A percentile compares a stretch with the other conserved stretches of the same genome.
These are phyloP conservation scores for Sordaria brevicollis DNA, from an alignment of 495 filamentous ascomycete species.

Conservation along the genomic window DNA sequence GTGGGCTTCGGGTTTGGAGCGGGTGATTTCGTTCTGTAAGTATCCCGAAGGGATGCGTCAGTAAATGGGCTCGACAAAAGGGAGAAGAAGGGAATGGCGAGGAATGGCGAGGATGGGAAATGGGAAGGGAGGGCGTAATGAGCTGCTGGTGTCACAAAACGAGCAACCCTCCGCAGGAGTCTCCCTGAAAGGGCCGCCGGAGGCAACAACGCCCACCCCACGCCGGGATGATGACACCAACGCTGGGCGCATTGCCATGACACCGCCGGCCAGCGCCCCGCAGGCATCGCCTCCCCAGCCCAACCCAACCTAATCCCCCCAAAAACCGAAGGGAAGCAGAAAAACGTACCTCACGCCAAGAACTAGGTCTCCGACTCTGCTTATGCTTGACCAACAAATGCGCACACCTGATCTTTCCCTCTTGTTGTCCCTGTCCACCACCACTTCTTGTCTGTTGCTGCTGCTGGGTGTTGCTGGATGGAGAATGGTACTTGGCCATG, in stretches of 20 bases:
- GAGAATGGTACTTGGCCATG: slow-evolving; percentile 70
- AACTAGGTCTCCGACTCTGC: slow-evolving; percentile 75
- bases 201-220: neutral
- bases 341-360: slow-evolving; percentile 66
- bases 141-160: too few relatives aligned
- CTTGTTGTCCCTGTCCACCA: slow-evolving; percentile 36
- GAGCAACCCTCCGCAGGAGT: neutral
- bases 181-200: neutral
- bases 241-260: too few relatives aligned
- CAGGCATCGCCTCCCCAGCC: too few relatives aligned
- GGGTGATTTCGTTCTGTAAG: slow-evolving; percentile 52
- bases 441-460: slow-evolving; percentile 10
- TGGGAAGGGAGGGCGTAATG: too few relatives aligned
- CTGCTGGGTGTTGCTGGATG: slow-evolving; percentile 16
- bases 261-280: too few relatives aligned
- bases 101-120: neutral
- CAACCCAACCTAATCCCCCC: too few relatives aligned
- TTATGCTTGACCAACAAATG: slow-evolving; percentile 90
- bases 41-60: neutral
- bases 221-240: too few relatives aligned
- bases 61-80: neutral
- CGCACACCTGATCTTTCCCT: slow-evolving; percentile 81
- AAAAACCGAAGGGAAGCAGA: too few relatives aligned
- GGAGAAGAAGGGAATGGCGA: neutral
- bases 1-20: slow-evolving; percentile 78